Base-by-base conservation (phyloP, 2,329 filamentous ascomycete species). In the Chrysoporthe cubensis region DNA sequence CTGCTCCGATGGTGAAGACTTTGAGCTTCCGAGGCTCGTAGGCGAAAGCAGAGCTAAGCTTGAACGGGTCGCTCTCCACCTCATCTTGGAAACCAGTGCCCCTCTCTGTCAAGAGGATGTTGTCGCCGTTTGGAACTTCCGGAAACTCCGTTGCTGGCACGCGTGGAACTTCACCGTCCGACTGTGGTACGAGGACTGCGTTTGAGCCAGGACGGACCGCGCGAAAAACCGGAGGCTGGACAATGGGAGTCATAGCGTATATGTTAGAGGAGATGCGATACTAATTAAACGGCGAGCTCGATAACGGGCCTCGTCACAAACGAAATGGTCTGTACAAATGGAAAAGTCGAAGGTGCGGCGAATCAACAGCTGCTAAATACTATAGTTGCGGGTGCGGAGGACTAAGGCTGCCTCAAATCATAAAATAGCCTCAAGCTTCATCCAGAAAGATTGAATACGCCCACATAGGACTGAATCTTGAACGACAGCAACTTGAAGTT, bases 1-100 rank as follows among this genome's bases (percentile, higher is more conserved):
- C 76, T 2, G 76, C 76, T 8, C 76, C 76, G 26, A 78, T 75
- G 9, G 76, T 78, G 18, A 78, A 70, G 8, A 78, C 76, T 64
- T 75, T 77, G 65, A 78, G 48, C 65, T 74, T 77, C 4, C 72
- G 68, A 18, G 72, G 72, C 13, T 74, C 74, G 54, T 77, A 78
- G 3, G 75, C 76, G 64, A 74, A 63, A 70, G 71, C 50, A 69
- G 64, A 56, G 57, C 66, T 71, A 0, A 77, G 73, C 60, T 71
- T 69, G 62, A 76, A 78, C 0, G 76, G 74, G 37, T 77, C 74
- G 8, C 70, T 58, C 48, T 46, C 52, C 18, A 62, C 54, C 37
- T 67, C 66, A 54, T 62, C 72, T n/a, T 62, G 63, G 52, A 50
- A 65, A 64, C 7, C 50, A 34, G 43, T 40, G 46, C 42, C 21